These are phyloP conservation scores for Poterioochromonas sp. DNA, from an alignment of 352 stramenopile genomes.

Conservation along the genomic window DNA sequence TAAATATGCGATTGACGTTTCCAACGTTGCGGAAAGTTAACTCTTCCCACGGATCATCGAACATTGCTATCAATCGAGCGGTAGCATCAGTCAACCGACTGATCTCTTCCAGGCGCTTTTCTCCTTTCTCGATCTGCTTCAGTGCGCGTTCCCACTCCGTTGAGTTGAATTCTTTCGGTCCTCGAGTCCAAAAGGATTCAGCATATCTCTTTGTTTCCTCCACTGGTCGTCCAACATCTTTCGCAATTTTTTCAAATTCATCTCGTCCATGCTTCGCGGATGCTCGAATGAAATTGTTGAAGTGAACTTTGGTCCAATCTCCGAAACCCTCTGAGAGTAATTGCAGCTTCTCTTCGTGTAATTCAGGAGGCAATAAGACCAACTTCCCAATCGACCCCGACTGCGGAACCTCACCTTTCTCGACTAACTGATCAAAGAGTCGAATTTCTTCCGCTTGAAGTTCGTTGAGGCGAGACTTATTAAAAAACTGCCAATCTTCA, in stretches of 20 bases:
- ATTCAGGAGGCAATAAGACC: not conserved
- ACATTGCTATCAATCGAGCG: conserved; percentile 42
- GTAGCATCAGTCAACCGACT: conserved; percentile 41
- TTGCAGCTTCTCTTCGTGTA: conserved; percentile 69
- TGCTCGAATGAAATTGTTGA: conserved; percentile 81
- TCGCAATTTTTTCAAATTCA: conserved; percentile 74
- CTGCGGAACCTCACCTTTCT: conserved; percentile 37
- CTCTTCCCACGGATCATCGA: conserved; percentile 48
- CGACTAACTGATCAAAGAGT: conserved; percentile 52
- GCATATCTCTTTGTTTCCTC: conserved; percentile 55
- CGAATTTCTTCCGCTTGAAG: conserved; percentile 64
- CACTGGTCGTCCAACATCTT: conserved; percentile 58
- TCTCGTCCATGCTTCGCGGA: conserved; percentile 79
- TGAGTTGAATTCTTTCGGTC: conserved; percentile 35
- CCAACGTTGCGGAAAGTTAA: conserved; percentile 45
- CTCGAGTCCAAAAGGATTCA: conserved; percentile 59
- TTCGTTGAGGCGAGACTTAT: conserved; percentile 54
- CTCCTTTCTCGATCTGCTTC: conserved; percentile 61
- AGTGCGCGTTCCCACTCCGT: conserved; percentile 55
- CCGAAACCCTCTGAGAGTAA: conserved; percentile 80
- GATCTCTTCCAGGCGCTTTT: conserved; percentile 65
- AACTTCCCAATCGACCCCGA: conserved; percentile 20
- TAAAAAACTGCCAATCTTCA: conserved; percentile 71
- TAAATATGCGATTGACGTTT: conserved; percentile 33
- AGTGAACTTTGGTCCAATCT: conserved; percentile 72